Percentiles rank a stretch among this genome's conserved stretches.
These are phyloP conservation scores for Grifola frondosa DNA, from an alignment of 1,284 basidiomycete species.

Conservation along the genomic window DNA sequence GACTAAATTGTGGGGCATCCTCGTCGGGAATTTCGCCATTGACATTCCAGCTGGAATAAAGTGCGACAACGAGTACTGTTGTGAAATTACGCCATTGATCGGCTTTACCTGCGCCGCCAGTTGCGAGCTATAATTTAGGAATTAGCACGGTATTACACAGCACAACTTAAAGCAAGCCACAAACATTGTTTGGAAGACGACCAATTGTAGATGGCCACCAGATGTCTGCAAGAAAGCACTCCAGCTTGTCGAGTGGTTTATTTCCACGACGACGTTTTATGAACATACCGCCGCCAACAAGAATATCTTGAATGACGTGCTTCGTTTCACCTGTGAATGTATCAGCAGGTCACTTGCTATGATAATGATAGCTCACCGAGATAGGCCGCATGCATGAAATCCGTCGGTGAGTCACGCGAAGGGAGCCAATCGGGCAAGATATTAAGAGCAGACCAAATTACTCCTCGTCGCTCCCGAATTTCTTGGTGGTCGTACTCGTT, in stretches of 20 bases:
- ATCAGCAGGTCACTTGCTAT: background rate
- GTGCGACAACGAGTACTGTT: slow-evolving; percentile 16
- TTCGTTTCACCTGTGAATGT: slow-evolving; percentile 14
- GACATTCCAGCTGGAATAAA: slow-evolving; percentile 23
- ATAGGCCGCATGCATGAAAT: slow-evolving; percentile 21
- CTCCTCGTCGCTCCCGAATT: slow-evolving; percentile 15
- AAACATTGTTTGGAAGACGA: slow-evolving; percentile 15
- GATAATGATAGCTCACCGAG: slow-evolving; percentile 11
- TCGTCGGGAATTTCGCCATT: slow-evolving; percentile 25
- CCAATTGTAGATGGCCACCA: slow-evolving; percentile 24
- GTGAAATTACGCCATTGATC: slow-evolving; percentile 26
- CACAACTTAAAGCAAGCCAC: no score
- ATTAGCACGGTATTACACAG: no score
- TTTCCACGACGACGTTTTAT: slow-evolving; percentile 2
- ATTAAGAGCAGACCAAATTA: slow-evolving; percentile 16
- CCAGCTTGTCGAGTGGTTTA: slow-evolving; percentile 12
- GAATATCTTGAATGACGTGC: slow-evolving; percentile 23
- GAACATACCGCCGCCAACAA: slow-evolving; percentile 23
- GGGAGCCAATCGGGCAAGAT: slow-evolving; percentile 19
- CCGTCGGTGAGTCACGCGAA: slow-evolving; percentile 1
- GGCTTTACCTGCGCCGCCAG: slow-evolving; percentile 24
- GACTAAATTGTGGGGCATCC: slow-evolving; percentile 16
- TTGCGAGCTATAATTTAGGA: slow-evolving; percentile 18
- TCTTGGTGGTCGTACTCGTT: slow-evolving; percentile 3
- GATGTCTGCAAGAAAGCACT: slow-evolving; percentile 12